Evolutionary conservation across 108 stramenopile species (phyloP).

Genomic region (Aurantiochytrium sp.): DNA sequence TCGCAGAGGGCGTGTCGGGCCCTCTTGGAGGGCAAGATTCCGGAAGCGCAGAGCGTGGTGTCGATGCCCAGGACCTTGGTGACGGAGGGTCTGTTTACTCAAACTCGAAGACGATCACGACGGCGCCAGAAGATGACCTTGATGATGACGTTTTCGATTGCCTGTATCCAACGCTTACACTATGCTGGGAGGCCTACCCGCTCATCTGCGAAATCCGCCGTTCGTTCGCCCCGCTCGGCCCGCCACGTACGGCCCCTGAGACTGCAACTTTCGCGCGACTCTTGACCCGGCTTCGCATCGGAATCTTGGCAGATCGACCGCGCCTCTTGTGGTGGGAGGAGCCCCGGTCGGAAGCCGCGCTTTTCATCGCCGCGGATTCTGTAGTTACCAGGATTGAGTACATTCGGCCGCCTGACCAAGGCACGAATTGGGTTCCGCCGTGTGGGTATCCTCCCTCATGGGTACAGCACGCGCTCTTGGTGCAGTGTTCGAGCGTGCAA

Average conservation of each 20-base stretch:
- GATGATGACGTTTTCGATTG: background rate
- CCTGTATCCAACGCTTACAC: background rate
- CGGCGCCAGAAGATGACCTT: background rate
- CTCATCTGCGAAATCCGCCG: background rate
- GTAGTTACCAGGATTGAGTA: background rate
- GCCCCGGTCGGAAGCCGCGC: background rate
- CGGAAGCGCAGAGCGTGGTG: too few species aligned
- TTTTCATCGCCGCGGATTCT: background rate
- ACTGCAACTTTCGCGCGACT: background rate
- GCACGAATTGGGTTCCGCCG: background rate
- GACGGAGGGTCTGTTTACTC: background rate
- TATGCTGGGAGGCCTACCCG: background rate
- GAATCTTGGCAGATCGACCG: background rate
- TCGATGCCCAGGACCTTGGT: too few species aligned
- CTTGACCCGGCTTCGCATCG: background rate
- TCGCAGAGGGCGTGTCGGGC: too few species aligned
- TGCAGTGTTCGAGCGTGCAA: background rate
- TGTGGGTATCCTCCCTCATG: background rate
- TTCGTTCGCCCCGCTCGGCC: background rate
- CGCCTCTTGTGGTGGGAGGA: constrained; percentile 9
- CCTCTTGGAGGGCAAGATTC: too few species aligned
- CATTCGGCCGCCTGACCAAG: background rate
- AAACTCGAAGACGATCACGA: background rate
- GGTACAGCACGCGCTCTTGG: background rate
- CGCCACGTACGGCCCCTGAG: background rate